Evolutionary conservation across 1,284 basidiomycete genomes (phyloP).

Genomic region (Neotropicomus parvogracilis): DNA sequence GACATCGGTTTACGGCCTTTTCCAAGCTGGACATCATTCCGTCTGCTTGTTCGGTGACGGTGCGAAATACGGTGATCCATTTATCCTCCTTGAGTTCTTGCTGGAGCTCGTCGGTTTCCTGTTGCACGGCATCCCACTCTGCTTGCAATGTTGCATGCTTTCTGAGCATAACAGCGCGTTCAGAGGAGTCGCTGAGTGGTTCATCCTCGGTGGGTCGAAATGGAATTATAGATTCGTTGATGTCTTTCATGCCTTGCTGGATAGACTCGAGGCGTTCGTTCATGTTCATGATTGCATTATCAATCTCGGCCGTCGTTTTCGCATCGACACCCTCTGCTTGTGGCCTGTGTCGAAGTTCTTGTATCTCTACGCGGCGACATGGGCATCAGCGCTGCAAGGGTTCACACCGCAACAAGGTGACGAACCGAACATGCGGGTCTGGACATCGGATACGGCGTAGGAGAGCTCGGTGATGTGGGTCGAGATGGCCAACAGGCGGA

Average conservation of each 20-base stretch:
- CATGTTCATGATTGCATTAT: slow-evolving; percentile 73
- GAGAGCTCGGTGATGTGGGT: slow-evolving; percentile 80
- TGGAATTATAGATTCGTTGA: slow-evolving; percentile 62
- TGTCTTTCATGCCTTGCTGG: slow-evolving; percentile 61
- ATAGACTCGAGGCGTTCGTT: slow-evolving; percentile 78
- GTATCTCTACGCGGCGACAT: slow-evolving; percentile 56
- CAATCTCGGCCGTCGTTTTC: slow-evolving; percentile 64
- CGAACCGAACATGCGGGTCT: slow-evolving; percentile 80
- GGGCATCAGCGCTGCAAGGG: slow-evolving; percentile 12
- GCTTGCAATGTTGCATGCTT: slow-evolving; percentile 65
- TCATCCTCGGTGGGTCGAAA: slow-evolving; percentile 48
- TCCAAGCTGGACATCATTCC: slow-evolving; percentile 96
- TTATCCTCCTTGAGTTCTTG: slow-evolving; percentile 95
- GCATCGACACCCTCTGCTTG: slow-evolving; percentile 53
- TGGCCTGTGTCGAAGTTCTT: slow-evolving; percentile 78
- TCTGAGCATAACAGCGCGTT: slow-evolving; percentile 54
- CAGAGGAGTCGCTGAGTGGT: slow-evolving; percentile 39
- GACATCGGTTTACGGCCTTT: slow-evolving; percentile 83
- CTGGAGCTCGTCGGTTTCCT: slow-evolving; percentile 76
- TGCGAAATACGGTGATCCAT: slow-evolving; percentile 92
- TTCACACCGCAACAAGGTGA: slow-evolving; percentile 4
- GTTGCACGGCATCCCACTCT: slow-evolving; percentile 80
- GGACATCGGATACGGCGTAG: slow-evolving; percentile 79
- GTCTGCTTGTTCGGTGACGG: slow-evolving; percentile 88
- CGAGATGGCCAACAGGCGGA: slow-evolving; percentile 71